A percentile compares a stretch with the other conserved stretches of the same genome.
Conservation (phyloP, 495 filamentous ascomycete species). For the Xylaria venustula region DNA sequence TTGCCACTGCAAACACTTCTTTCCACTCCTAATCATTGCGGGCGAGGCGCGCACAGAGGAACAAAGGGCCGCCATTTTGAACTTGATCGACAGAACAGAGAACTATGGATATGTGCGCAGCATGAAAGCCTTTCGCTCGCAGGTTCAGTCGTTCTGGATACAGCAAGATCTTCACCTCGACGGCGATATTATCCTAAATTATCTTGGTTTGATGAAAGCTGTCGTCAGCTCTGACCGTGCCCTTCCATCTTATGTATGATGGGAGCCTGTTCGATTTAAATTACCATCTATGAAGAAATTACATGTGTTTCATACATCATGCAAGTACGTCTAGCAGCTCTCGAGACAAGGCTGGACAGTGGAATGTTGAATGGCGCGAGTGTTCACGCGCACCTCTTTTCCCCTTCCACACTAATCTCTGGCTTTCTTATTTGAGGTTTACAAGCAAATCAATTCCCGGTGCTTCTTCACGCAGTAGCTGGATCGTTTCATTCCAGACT, state of each 20-base stretch:
- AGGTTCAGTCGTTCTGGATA: constrained; percentile 23
- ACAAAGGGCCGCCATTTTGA: constrained; percentile 19
- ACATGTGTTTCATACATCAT: too few relatives aligned
- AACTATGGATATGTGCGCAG: constrained; percentile 8
- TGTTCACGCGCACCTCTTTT: too few relatives aligned
- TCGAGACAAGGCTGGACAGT: too few relatives aligned
- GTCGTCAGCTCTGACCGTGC: neutral
- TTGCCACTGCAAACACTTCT: constrained; percentile 6
- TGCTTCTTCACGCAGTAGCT: neutral
- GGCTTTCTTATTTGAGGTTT: too few relatives aligned
- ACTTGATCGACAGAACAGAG: constrained; percentile 22
- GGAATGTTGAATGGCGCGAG: too few relatives aligned
- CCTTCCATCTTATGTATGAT: constrained; percentile 2
- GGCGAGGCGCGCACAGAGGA: constrained; percentile 26
- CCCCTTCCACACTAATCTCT: too few relatives aligned
- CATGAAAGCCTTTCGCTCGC: constrained; percentile 14
- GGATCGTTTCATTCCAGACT: neutral
- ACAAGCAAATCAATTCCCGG: neutral
- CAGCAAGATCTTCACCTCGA: constrained; percentile 26
- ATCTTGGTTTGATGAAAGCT: constrained; percentile 6
- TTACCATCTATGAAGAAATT: too few relatives aligned
- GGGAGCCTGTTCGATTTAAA: too few relatives aligned
- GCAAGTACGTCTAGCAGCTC: too few relatives aligned
- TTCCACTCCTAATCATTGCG: constrained; percentile 25
- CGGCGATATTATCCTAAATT: neutral